phyloP scores from a whole-genome alignment of 2,329 filamentous ascomycete genomes.

The Fusarium sp. region DNA sequence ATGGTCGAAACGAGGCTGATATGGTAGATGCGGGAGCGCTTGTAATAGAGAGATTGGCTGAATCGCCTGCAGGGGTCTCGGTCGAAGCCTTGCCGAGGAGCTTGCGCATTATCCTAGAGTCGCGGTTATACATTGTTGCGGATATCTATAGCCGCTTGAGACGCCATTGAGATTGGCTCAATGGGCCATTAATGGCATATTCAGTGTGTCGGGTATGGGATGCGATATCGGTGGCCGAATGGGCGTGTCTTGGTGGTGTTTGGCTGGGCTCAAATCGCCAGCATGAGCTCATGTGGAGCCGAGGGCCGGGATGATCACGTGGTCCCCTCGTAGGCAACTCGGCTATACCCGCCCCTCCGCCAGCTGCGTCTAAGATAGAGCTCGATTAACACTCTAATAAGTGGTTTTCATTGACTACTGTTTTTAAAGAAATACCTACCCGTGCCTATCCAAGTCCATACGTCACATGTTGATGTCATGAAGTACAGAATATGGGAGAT shows the following conservation, averaged over 20 bases:
- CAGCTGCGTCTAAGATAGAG: too few species aligned
- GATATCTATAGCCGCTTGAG: constrained; percentile 46
- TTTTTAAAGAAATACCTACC: too few species aligned
- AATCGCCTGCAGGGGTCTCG: constrained; percentile 61
- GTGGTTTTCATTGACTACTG: too few species aligned
- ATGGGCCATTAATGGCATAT: constrained; percentile 35
- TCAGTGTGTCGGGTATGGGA: constrained; percentile 5
- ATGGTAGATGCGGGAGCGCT: constrained; percentile 58
- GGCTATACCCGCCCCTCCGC: not conserved
- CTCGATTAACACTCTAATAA: too few species aligned
- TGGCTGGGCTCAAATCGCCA: constrained; percentile 9
- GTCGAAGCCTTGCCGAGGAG: constrained; percentile 67
- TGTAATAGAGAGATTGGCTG: constrained; percentile 56
- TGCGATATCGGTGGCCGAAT: constrained; percentile 14
- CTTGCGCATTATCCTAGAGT: constrained; percentile 71
- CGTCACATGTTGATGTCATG: too few species aligned
- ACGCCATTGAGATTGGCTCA: constrained; percentile 52
- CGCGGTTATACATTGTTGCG: constrained; percentile 64
- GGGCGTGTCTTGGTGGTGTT: constrained; percentile 4
- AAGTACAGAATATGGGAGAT: too few species aligned
- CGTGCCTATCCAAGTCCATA: too few species aligned
- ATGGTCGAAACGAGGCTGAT: constrained; percentile 62
- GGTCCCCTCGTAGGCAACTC: not conserved
- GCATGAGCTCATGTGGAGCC: constrained; percentile 40
- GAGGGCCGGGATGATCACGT: constrained; percentile 15